Evolutionary conservation across 1,284 basidiomycete genomes (phyloP).

Genomic region (Trichosporon coremiiforme): DNA sequence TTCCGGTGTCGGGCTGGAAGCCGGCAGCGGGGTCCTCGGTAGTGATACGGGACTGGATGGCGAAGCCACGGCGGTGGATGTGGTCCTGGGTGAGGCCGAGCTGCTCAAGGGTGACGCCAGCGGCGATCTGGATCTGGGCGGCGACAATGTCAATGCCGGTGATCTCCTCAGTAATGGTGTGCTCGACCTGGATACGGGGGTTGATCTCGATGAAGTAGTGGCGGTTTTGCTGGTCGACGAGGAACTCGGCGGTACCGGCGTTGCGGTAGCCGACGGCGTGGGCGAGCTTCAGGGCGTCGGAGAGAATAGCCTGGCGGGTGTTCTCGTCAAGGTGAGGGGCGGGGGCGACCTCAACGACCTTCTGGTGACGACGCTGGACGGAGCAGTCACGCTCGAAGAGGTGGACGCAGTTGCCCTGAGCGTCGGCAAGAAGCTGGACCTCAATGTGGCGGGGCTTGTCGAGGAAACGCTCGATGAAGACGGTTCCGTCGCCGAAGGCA

Average conservation of each 20-base stretch:
- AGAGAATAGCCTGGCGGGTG: constrained; percentile 80
- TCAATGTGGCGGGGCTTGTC: constrained; percentile 96
- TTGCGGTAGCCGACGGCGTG: constrained; percentile 91
- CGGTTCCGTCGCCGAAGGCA: constrained; percentile 96
- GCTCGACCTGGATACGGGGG: constrained; percentile 97
- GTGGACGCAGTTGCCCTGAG: constrained; percentile 89
- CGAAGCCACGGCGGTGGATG: constrained; percentile 93
- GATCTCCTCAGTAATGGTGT: constrained; percentile 98
- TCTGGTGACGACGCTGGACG: constrained; percentile 95
- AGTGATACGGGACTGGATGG: constrained; percentile 98
- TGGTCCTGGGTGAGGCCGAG: constrained; percentile 96
- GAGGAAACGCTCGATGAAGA: constrained; percentile 97
- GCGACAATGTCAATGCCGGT: constrained; percentile 98
- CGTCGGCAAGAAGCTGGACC: constrained; percentile 92
- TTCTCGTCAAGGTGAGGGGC: constrained; percentile 91
- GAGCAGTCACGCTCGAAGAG: constrained; percentile 99
- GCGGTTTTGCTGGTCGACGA: constrained; percentile 91
- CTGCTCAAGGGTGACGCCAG: constrained; percentile 91
- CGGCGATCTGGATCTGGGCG: constrained; percentile 97
- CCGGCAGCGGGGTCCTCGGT: constrained; percentile 90
- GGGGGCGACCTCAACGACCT: constrained; percentile 98
- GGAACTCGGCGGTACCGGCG: constrained; percentile 95
- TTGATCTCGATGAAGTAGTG: constrained; percentile 99
- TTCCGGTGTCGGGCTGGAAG: constrained; percentile 99
- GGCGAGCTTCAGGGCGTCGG: constrained; percentile 92